Evolutionary conservation across 345 rosid genomes (phyloP).

Genomic region (Eucalyptus globulus): DNA sequence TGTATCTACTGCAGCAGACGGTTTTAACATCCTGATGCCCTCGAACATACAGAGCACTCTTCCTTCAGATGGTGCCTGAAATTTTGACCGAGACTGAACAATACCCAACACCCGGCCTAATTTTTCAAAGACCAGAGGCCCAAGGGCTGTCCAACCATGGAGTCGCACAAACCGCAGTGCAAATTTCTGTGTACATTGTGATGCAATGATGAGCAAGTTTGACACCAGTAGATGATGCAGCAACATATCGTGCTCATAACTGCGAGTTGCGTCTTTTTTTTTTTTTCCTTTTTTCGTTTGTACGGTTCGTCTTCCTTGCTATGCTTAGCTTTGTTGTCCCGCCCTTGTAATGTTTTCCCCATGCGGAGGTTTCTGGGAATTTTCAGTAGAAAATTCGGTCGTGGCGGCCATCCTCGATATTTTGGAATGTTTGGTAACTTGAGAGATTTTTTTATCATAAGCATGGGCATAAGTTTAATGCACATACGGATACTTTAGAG

Average conservation of each 20-base stretch:
- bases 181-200: neutral
- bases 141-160: neutral
- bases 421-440: neutral
- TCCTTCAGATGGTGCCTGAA: slow-evolving; percentile 38
- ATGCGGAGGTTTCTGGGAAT: neutral
- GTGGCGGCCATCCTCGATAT: neutral
- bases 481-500: neutral
- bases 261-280: neutral
- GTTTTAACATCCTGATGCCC: slow-evolving; percentile 90
- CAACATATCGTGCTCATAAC: neutral
- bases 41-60: slow-evolving; percentile 80
- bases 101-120: neutral
- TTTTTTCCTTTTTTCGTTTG: neutral
- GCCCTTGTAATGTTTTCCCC: neutral
- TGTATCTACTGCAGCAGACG: slow-evolving; percentile 72
- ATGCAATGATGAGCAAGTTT: neutral
- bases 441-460: neutral
- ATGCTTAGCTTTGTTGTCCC: neutral
- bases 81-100: neutral
- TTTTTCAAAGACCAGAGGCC: neutral
- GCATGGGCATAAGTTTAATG: neutral
- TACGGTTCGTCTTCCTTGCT: neutral
- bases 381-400: neutral
- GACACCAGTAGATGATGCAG: neutral
- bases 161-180: neutral